phyloP scores from a whole-genome alignment of 2,329 filamentous ascomycete genomes.

The Alternaria longipes region DNA sequence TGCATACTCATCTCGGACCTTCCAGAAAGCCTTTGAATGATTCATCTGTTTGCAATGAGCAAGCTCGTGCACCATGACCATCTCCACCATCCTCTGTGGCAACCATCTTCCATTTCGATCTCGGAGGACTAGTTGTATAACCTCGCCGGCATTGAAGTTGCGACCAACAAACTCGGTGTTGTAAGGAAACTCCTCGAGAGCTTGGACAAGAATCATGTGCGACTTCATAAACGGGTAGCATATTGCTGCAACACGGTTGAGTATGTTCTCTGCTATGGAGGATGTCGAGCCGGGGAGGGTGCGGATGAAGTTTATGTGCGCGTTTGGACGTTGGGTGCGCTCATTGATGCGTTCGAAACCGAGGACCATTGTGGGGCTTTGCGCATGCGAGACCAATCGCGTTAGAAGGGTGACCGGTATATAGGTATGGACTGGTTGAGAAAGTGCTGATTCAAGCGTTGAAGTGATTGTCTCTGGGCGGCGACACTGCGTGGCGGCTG shows the following conservation, averaged over 20 bases:
- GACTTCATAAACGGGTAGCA: conserved; percentile 70
- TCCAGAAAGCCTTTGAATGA: conserved; percentile 83
- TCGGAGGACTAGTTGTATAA: conserved; percentile 84
- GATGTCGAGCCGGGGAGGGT: conserved; percentile 68
- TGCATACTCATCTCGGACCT: conserved; percentile 76
- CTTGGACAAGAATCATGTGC: conserved; percentile 58
- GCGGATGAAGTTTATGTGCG: conserved; percentile 85
- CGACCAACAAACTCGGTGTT: conserved; percentile 86
- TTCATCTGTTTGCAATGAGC: conserved; percentile 95
- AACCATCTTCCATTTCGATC: conserved; percentile 74
- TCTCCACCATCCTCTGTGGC: conserved; percentile 83
- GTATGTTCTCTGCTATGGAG: conserved; percentile 44
- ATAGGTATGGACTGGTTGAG: background rate
- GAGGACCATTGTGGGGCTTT: conserved; percentile 68
- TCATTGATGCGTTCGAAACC: conserved; percentile 83
- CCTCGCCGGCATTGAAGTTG: conserved; percentile 90
- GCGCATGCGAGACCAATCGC: background rate
- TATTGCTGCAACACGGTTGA: conserved; percentile 67
- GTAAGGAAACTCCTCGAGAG: conserved; percentile 80
- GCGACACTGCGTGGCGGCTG: conserved; percentile 1
- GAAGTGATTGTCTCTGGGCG: conserved; percentile 3
- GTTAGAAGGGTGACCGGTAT: background rate
- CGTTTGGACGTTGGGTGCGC: conserved; percentile 76
- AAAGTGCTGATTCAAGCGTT: no score
- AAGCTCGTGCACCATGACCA: conserved; percentile 95